Percentiles rank a stretch among this genome's conserved stretches.
Conservation (phyloP, 257 asterid species). For the Ilex asprella region DNA sequence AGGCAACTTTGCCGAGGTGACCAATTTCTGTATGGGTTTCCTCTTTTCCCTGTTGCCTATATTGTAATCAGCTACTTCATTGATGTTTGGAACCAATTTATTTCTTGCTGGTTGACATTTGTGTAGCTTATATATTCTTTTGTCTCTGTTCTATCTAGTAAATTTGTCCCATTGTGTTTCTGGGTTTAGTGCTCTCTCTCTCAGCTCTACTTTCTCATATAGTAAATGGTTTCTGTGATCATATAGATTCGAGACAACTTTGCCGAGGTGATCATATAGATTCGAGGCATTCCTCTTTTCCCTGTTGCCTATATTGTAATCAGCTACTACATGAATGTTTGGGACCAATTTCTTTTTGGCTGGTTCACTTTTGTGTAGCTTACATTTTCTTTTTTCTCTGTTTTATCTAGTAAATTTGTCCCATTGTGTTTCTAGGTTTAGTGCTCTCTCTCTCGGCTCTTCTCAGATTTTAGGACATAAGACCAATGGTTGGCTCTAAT, state of each 20-base stretch:
- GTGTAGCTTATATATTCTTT: no score
- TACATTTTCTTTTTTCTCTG: no score
- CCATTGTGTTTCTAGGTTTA: no score
- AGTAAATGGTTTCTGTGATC: no score
- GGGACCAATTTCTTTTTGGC: slow-evolving; percentile 2
- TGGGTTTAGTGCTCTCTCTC: no score
- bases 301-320: slow-evolving; percentile 50
- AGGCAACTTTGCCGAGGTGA: slow-evolving; percentile 59
- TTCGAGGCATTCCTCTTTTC: slow-evolving; percentile 83
- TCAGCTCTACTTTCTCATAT: no score
- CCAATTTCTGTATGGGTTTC: slow-evolving; percentile 29
- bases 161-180: no score
- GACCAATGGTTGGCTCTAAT: no score
- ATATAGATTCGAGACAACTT: slow-evolving; percentile 15
- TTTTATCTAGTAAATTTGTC: no score
- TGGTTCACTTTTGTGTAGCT: slow-evolving; percentile 7
- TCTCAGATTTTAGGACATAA: no score
- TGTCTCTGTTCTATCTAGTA: no score
- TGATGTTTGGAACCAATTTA: slow-evolving; percentile 1
- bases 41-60: slow-evolving; percentile 82
- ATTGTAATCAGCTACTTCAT: slow-evolving; percentile 14
- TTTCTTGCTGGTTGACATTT: slow-evolving; percentile 9
- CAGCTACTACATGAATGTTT: slow-evolving; percentile 8
- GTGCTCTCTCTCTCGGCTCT: no score
- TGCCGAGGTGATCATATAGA: slow-evolving; percentile 53